Base-by-base conservation (phyloP, 768 basidiomycete species). In the Macrolepiota albuminosa region DNA sequence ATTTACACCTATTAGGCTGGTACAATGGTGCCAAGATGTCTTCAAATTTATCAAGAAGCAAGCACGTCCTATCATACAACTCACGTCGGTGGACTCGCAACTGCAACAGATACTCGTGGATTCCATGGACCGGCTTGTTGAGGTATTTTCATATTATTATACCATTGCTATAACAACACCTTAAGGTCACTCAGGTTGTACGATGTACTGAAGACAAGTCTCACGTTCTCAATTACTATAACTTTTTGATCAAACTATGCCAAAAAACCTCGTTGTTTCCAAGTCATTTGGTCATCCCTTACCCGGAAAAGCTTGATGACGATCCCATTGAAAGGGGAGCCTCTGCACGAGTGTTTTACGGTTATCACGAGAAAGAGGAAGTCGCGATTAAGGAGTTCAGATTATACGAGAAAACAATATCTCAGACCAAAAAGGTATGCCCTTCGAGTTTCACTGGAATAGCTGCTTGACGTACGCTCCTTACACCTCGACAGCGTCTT, bases 331-430 rank as follows among this genome's bases (percentile, higher is more conserved):
- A 54, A 50, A 56, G 26, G 1, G 68, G 68, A 2, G 65, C 45
- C 6, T 67, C 66, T 16, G 63, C 65, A 0, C 50, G 6, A 8
- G 66, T 69, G 1, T 63, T 60, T 58, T 61, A 62, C 8, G 68
- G 68, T 18, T 50, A 24, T n/a, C 37, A 60, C 10, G 56, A 50
- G 1, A 2, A 33, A 4, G 39, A 34, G 29, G 58, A 64, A 48
- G 64, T 68, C 4, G 67, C 65, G 4, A 56, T 66, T 14, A 69
- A 69, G 58, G 57, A 56, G 26, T 63, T 64, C 56, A 54, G 61
- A 31, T 31, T 69, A 34, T 63, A 57, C 29, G 13, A 0, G 5
- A 51, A 59, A 9, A 45, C 53, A 3, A 24, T 63, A 10, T 34
- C 14, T 31, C 46, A 54, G 33, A 51, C 62, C 7, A 34, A 56